Conservation (phyloP, 1,284 basidiomycete genomes). For the Pterula multifida region DNA sequence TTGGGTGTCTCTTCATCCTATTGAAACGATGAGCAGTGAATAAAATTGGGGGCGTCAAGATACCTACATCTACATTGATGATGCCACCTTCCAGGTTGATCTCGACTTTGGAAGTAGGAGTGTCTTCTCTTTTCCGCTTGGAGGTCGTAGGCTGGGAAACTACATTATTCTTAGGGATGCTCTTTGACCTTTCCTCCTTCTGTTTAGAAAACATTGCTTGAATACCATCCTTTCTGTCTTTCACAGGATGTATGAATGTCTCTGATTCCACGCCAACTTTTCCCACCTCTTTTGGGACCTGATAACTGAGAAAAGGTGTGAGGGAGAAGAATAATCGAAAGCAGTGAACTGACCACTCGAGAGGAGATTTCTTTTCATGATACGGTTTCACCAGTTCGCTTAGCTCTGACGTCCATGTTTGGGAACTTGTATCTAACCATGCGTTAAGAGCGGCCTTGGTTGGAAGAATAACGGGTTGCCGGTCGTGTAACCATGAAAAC, state of each 20-base stretch:
- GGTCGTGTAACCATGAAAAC: conserved; percentile 77
- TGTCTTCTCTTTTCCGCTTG: not conserved
- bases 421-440: conserved; percentile 74
- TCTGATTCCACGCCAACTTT: conserved; percentile 80
- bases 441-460: conserved; percentile 42
- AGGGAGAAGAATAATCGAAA: conserved; percentile 1
- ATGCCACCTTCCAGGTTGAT: not conserved
- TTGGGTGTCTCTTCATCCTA: not conserved
- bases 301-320: conserved; percentile 45
- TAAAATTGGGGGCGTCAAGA: too few species aligned
- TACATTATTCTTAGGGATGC: not conserved
- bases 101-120: not conserved
- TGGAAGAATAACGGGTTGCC: conserved; percentile 83
- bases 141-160: not conserved
- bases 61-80: not conserved
- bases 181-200: conserved; percentile 14
- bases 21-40: too few species aligned
- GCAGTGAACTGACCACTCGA: conserved; percentile 51
- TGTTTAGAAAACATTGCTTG: conserved; percentile 79
- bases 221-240: conserved; percentile 78
- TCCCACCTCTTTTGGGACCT: conserved; percentile 84
- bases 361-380: conserved; percentile 32
- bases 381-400: conserved; percentile 60
- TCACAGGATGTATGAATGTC: conserved; percentile 73
- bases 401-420: conserved; percentile 50